Percentiles rank a stretch among this genome's conserved stretches.
These are phyloP conservation scores for Phaeotremella fagi DNA, from an alignment of 768 basidiomycete species.

Conservation along the genomic window DNA sequence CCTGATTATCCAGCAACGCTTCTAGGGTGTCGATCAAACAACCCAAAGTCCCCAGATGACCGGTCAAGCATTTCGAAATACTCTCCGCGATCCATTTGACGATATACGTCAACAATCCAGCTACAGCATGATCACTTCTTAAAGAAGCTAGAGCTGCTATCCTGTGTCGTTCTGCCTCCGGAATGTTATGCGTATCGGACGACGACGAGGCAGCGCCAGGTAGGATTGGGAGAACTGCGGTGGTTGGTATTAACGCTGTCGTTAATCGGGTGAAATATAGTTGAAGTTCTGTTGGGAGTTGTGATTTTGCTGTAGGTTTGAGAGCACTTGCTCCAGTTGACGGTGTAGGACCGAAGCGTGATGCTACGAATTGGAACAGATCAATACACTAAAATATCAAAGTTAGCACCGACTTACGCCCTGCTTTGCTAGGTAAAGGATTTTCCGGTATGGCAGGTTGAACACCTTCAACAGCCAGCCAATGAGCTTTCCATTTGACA, in stretches of 20 bases:
- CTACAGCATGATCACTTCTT: slow-evolving; percentile 81
- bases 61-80: slow-evolving; percentile 54
- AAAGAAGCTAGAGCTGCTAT: slow-evolving; percentile 86
- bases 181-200: slow-evolving; percentile 51
- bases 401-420: slow-evolving; percentile 25
- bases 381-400: not conserved
- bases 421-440: slow-evolving; percentile 53
- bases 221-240: slow-evolving; percentile 2
- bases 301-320: slow-evolving; percentile 80
- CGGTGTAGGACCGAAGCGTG: slow-evolving; percentile 19
- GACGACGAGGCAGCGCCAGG: slow-evolving; percentile 10
- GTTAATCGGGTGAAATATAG: slow-evolving; percentile 91
- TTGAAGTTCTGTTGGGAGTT: slow-evolving; percentile 87
- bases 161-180: slow-evolving; percentile 57
- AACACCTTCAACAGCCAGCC: slow-evolving; percentile 96
- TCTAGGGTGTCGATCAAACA: slow-evolving; percentile 78
- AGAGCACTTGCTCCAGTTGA: slow-evolving; percentile 28
- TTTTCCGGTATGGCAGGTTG: slow-evolving; percentile 96
- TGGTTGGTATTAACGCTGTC: slow-evolving; percentile 64
- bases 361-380: slow-evolving; percentile 8
- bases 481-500: slow-evolving; percentile 63
- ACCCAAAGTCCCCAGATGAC: slow-evolving; percentile 67
- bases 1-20: slow-evolving; percentile 77
- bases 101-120: slow-evolving; percentile 85
- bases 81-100: slow-evolving; percentile 93